Base-by-base conservation (phyloP, 78 protist species). In the Dictyostelium capitatum region DNA sequence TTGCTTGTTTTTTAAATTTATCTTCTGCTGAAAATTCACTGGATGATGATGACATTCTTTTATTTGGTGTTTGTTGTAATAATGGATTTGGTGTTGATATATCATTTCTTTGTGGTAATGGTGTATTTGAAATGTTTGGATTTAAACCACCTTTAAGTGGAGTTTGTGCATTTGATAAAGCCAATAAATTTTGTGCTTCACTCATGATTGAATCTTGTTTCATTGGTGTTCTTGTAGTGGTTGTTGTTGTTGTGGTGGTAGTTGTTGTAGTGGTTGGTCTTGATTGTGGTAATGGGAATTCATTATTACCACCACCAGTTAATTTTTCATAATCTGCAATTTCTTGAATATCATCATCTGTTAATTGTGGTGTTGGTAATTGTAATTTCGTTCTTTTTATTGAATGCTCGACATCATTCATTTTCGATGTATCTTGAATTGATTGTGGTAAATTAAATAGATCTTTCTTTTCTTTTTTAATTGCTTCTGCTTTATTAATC, bases 351-450 rank as follows among this genome's bases (percentile, higher is more conserved):
- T 97, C 98, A 53, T 69, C 80, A 65, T 97, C 99, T 6, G 97
- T 72, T 6, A 98, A 83, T 77, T 97, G 98, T 23, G 98, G 98
- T 6, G 80, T 89, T 11, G 98, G 98, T 30, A 97, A 79, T 25
- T 43, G 32, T 37, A 98, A 30, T 84, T 56, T 47, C 3, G 94
- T 75, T 48, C 98, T 67, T 81, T 93, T 81, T 15, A n/a, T 15
- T 12, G 80, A 51, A 53, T 43, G 78, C 17, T 41, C 80, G 6
- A 91, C 95, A 72, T 97, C 98, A 62, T 94, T 96, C 65, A 79
- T 15, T 70, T 87, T 95, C 67, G 79, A 79, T 50, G 85, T 37
- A 53, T 72, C 92, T 11, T 78, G 70, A 53, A 98, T 17, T 7
- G 30, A 85, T 19, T 75, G 96, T 11, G 98, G 98, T n/a, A 97